Evolutionary conservation across 192 early-diverging fungal species (phyloP).

Genomic region (Podochytrium sp.): DNA sequence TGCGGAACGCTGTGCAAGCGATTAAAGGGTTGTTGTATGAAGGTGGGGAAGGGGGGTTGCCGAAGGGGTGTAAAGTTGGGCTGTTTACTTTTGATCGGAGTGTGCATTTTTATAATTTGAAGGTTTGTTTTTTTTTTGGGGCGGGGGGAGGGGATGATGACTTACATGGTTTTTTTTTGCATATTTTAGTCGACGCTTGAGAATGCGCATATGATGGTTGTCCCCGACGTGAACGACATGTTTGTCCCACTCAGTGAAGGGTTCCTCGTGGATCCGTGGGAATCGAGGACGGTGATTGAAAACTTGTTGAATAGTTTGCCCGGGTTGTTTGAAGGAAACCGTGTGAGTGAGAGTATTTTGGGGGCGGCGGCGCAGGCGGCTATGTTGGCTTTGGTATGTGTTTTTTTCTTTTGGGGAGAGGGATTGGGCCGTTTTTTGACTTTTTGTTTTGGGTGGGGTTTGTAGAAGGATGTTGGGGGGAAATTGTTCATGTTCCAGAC

Average conservation of each 20-base stretch:
- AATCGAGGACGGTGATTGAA: slow-evolving; percentile 81
- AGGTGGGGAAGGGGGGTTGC: slow-evolving; percentile 36
- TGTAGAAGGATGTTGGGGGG: slow-evolving; percentile 75
- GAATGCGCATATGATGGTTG: slow-evolving; percentile 93
- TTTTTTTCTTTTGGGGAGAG: background rate
- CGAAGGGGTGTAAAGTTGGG: slow-evolving; percentile 65
- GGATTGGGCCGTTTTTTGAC: background rate
- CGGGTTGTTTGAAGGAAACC: slow-evolving; percentile 79
- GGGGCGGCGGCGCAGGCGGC: slow-evolving; percentile 82
- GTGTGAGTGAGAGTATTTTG: slow-evolving; percentile 73
- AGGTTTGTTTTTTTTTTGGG: slow-evolving; percentile 40
- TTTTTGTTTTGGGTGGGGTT: background rate
- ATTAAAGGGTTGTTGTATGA: slow-evolving; percentile 74
- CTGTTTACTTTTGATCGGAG: slow-evolving; percentile 89
- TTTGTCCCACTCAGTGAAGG: slow-evolving; percentile 94
- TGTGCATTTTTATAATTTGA: slow-evolving; percentile 95
- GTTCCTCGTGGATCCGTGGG: slow-evolving; percentile 83
- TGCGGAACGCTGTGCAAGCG: slow-evolving; percentile 65
- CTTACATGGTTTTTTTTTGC: slow-evolving; percentile 3
- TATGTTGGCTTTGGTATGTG: slow-evolving; percentile 69
- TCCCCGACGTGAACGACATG: slow-evolving; percentile 87
- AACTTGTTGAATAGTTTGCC: slow-evolving; percentile 81
- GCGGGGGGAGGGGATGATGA: background rate
- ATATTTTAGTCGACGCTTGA: slow-evolving; percentile 69
- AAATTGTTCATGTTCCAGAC: slow-evolving; percentile 91